Evolutionary conservation across 176 grass and related monocot species (phyloP).

Genomic region (Ampelocalamus luodianensis): DNA sequence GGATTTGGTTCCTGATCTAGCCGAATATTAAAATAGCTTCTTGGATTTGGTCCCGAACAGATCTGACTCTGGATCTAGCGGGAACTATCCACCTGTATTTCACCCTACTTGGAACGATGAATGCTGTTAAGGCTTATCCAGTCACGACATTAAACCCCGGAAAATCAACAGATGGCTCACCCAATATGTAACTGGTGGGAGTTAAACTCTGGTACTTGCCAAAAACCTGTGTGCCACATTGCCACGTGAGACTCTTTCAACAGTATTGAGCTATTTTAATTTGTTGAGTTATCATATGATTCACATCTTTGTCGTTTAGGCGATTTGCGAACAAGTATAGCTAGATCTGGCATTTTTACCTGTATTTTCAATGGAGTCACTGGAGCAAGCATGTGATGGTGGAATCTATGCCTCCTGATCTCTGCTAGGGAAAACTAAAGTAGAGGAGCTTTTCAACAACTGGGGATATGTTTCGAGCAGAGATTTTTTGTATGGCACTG

Average conservation of each 20-base stretch:
- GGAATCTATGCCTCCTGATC: slow-evolving; percentile 52
- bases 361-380: background rate
- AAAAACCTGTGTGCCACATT: background rate
- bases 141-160: background rate
- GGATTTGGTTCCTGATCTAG: no score
- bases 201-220: background rate
- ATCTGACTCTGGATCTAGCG: no score
- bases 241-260: background rate
- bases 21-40: no score
- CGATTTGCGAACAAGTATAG: background rate
- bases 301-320: no score
- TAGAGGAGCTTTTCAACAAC: slow-evolving; percentile 12
- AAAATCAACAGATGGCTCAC: background rate
- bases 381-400: background rate
- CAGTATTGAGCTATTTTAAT: background rate
- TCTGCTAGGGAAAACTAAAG: slow-evolving; percentile 7
- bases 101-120: background rate
- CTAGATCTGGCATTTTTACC: slow-evolving; percentile 11
- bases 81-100: no score
- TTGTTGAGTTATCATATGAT: background rate
- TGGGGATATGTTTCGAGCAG: slow-evolving; percentile 12
- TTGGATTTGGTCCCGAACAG: no score
- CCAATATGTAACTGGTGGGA: background rate
- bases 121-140: background rate
- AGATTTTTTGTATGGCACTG: background rate